Conservation (phyloP, 2,329 filamentous ascomycete genomes). For the Phyllosticta citribraziliensis region DNA sequence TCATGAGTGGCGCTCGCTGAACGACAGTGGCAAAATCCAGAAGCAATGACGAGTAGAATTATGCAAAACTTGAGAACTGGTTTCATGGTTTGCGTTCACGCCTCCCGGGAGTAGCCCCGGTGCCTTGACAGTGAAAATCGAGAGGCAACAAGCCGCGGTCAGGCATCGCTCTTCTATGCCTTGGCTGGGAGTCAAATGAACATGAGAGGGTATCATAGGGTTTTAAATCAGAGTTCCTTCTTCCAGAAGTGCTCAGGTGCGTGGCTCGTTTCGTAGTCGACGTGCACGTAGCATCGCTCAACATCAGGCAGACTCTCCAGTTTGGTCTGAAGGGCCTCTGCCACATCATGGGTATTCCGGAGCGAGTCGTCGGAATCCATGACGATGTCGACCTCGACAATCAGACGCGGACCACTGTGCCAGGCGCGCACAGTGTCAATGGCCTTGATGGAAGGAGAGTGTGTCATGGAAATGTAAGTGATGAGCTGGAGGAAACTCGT, state of each 20-base stretch:
- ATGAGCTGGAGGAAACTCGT: constrained; percentile 85
- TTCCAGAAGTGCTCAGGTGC: constrained; percentile 75
- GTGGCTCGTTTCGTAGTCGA: constrained; percentile 94
- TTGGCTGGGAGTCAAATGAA: too few relatives aligned
- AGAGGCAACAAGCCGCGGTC: neutral
- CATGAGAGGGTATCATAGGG: neutral
- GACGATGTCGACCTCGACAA: constrained; percentile 93
- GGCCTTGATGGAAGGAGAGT: constrained; percentile 67
- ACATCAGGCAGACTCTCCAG: constrained; percentile 85
- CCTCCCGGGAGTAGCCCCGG: neutral
- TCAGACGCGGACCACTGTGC: constrained; percentile 76
- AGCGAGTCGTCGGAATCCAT: constrained; percentile 71
- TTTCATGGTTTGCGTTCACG: neutral
- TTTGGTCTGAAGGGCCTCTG: constrained; percentile 89
- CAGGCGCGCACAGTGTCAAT: constrained; percentile 96
- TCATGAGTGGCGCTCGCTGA: neutral
- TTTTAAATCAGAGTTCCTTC: constrained; percentile 44
- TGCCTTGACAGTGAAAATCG: neutral
- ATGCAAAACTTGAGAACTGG: neutral
- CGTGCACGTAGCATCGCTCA: constrained; percentile 90
- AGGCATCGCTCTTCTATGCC: too few relatives aligned
- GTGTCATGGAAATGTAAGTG: constrained; percentile 83
- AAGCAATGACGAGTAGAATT: neutral
- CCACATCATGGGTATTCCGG: constrained; percentile 77
- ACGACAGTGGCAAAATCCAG: neutral